These are phyloP conservation scores for Podaxis sp. DNA, from an alignment of 768 basidiomycete genomes.

Conservation along the genomic window DNA sequence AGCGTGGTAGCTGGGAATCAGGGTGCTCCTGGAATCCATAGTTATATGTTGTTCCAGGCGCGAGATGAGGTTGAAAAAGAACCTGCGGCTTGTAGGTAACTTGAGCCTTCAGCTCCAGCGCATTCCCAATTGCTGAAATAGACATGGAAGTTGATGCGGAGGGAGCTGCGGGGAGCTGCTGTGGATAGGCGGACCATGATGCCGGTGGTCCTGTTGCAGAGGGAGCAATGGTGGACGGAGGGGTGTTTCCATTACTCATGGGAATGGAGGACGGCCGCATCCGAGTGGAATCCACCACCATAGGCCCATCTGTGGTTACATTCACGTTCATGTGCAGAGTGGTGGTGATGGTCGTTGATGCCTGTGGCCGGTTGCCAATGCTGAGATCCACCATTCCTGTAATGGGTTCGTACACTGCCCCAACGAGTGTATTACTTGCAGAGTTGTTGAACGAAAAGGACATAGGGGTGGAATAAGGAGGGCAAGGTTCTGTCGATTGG, in stretches of 20 bases:
- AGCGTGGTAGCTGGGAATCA: not conserved
- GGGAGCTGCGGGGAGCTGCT: not conserved
- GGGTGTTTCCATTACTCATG: slow-evolving; percentile 30
- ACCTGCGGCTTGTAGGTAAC: not conserved
- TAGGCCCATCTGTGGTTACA: not conserved
- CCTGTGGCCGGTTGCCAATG: not conserved
- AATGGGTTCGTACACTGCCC: not conserved
- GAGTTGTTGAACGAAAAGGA: not conserved
- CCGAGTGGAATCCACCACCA: not conserved
- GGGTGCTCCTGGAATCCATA: not conserved
- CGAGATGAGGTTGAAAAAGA: not conserved
- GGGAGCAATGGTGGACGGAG: not conserved
- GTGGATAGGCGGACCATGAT: not conserved
- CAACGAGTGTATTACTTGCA: not conserved
- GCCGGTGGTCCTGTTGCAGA: not conserved
- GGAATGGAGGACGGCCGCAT: slow-evolving; percentile 35
- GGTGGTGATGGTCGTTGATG: not conserved
- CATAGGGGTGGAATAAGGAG: not conserved
- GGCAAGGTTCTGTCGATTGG: too few relatives aligned
- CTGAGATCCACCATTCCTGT: not conserved
- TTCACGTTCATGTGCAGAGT: not conserved
- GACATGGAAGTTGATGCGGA: not conserved
- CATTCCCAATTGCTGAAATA: not conserved
- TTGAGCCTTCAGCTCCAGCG: not conserved
- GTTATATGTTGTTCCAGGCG: not conserved